Base-by-base conservation (phyloP, 75 land plant species). In the Ceratopteris richardii region DNA sequence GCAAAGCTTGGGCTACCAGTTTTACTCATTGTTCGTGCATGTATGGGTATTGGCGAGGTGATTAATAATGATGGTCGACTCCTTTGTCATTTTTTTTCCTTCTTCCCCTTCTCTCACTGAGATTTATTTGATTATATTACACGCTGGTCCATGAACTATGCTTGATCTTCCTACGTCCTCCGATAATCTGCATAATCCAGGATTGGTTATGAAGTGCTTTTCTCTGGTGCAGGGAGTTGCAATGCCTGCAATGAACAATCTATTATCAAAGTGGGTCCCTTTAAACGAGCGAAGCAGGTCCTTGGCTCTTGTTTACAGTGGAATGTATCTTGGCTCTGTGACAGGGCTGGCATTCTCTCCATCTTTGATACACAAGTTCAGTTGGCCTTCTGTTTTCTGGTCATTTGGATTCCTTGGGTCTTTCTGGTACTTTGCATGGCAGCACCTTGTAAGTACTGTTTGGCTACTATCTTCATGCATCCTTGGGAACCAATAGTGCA, bases 211-310 rank as follows among this genome's bases (percentile, higher is more conserved):
- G n/a, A n/a, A n/a, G n/a, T n/a, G n/a, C n/a, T n/a, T n/a, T n/a
- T n/a, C n/a, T n/a, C n/a, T n/a, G n/a, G n/a, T n/a, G 4, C 83
- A 92, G 97, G 97, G 97, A 33, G 97, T 92, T 56, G 97, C 97
- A 18, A 92, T 92, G 97, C 97, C 97, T 50, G 93, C 97, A 14
- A 92, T 92, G 97, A 92, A 88, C 50, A 92, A 92, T 53, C 73
- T 92, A 33, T 68, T 92, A 14, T 88, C 97, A 11, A 77, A 68
- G 33, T 92, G 97, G 97, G 64, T 92, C 31, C 97, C 97, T 20
- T 78, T 88, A 0, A 37, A 76, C 7, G 97, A 92, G 69, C 73
- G 97, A 60, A 92, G 97, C 61, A 72, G 97, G 70, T 88, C 97
- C 30, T 60, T 92, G 27, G 94, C 97, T 33, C 66, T 92, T 6